Evolutionary conservation across 306 rosid genomes (phyloP).

Genomic region (Alnus rubra): DNA sequence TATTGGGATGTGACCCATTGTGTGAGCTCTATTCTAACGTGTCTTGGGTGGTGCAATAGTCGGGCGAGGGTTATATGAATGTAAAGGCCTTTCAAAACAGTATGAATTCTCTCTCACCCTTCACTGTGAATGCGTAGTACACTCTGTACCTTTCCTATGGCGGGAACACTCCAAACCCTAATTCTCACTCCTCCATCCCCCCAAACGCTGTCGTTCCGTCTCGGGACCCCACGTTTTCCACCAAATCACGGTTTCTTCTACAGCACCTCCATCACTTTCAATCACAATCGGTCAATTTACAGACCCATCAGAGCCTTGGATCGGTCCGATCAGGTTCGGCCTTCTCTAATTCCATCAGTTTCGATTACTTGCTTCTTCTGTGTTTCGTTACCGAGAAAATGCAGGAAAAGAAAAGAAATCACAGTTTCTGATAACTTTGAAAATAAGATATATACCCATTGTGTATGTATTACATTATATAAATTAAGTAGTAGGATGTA

Average conservation of each 20-base stretch:
- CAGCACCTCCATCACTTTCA: slow-evolving; percentile 17
- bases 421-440: not conserved
- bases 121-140: no score
- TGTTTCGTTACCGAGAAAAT: slow-evolving; percentile 20
- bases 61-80: no score
- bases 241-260: not conserved
- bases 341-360: not conserved
- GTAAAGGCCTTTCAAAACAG: no score
- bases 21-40: no score
- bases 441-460: not conserved
- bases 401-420: not conserved
- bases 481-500: no score
- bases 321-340: slow-evolving; percentile 54
- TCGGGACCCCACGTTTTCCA: slow-evolving; percentile 18
- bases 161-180: slow-evolving; percentile 53
- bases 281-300: slow-evolving; percentile 21
- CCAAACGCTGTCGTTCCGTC: slow-evolving; percentile 21
- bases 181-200: slow-evolving; percentile 42
- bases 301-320: slow-evolving; percentile 47
- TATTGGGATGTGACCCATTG: no score
- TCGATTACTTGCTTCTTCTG: not conserved
- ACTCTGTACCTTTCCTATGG: slow-evolving; percentile 33
- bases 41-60: no score
- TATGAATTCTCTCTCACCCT: no score
- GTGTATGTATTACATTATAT: not conserved